These are phyloP conservation scores for Colletotrichum graminicola DNA, from an alignment of 2,329 filamentous ascomycete genomes.

Conservation along the genomic window DNA sequence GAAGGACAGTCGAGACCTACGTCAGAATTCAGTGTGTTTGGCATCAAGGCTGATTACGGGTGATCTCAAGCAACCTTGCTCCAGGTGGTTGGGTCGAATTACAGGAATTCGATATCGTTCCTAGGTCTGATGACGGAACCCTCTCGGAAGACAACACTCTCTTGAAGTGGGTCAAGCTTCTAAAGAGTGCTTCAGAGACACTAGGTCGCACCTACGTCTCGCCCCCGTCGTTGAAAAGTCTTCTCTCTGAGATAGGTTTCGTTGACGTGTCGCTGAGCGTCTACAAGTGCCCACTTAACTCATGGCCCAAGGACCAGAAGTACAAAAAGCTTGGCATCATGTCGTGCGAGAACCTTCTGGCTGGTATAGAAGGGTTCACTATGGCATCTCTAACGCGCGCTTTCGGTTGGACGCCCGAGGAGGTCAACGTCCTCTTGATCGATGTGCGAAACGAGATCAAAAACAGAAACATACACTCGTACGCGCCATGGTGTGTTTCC, in stretches of 20 bases:
- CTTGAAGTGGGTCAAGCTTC: conserved; percentile 48
- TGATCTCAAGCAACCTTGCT: conserved; percentile 46
- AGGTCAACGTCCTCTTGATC: conserved; percentile 49
- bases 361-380: conserved; percentile 49
- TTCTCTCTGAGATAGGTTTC: conserved; percentile 66
- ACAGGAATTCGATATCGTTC: conserved; percentile 55
- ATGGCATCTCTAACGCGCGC: conserved; percentile 48
- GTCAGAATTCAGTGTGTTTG: background rate
- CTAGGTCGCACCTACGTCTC: conserved; percentile 48
- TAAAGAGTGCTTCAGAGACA: conserved; percentile 48
- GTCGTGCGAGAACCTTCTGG: conserved; percentile 48
- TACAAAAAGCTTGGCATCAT: conserved; percentile 63
- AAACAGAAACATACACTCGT: conserved; percentile 49
- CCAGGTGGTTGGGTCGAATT: conserved; percentile 60
- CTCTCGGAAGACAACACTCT: conserved; percentile 44
- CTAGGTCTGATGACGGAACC: conserved; percentile 58
- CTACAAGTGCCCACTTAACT: conserved; percentile 63
- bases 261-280: conserved; percentile 61
- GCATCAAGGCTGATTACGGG: background rate
- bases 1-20: background rate
- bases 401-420: conserved; percentile 48
- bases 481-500: conserved; percentile 47
- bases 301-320: conserved; percentile 63
- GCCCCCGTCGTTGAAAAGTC: conserved; percentile 45
- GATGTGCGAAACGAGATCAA: conserved; percentile 49